phyloP scores from a whole-genome alignment of 495 filamentous ascomycete species.

The Penicillium paradoxum region DNA sequence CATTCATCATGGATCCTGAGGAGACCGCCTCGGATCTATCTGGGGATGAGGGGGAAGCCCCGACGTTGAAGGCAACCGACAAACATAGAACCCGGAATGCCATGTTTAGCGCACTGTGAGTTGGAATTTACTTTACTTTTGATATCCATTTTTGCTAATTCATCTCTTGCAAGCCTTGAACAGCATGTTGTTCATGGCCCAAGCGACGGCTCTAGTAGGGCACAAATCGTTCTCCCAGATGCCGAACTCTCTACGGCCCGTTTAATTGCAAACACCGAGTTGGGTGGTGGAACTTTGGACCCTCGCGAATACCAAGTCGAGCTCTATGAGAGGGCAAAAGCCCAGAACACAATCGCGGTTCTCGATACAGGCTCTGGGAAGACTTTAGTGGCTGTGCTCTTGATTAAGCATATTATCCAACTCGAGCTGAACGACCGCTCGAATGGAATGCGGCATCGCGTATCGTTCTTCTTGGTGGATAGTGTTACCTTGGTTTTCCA shows the following conservation, averaged over 20 bases:
- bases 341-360: constrained; percentile 87
- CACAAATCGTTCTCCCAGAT: constrained; percentile 4
- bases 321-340: constrained; percentile 83
- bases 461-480: constrained; percentile 87
- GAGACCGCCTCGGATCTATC: constrained; percentile 25
- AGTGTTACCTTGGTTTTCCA: constrained; percentile 89
- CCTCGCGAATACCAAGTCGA: constrained; percentile 91
- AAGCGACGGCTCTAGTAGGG: constrained; percentile 20
- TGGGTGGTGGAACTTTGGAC: constrained; percentile 47
- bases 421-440: constrained; percentile 70
- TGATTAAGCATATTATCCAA: constrained; percentile 73
- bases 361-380: constrained; percentile 98
- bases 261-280: constrained; percentile 42
- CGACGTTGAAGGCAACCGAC: constrained; percentile 37
- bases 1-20: neutral
- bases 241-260: constrained; percentile 36
- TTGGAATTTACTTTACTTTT: neutral
- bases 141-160: constrained; percentile 12
- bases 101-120: constrained; percentile 50
- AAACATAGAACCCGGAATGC: constrained; percentile 42
- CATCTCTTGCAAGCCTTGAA: constrained; percentile 29
- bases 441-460: constrained; percentile 52
- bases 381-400: constrained; percentile 86
- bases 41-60: constrained; percentile 20
- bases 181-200: constrained; percentile 34